A percentile compares a stretch with the other conserved stretches of the same genome.
Conservation (phyloP, 306 rosid genomes). For the Casuarina cunninghamiana region DNA sequence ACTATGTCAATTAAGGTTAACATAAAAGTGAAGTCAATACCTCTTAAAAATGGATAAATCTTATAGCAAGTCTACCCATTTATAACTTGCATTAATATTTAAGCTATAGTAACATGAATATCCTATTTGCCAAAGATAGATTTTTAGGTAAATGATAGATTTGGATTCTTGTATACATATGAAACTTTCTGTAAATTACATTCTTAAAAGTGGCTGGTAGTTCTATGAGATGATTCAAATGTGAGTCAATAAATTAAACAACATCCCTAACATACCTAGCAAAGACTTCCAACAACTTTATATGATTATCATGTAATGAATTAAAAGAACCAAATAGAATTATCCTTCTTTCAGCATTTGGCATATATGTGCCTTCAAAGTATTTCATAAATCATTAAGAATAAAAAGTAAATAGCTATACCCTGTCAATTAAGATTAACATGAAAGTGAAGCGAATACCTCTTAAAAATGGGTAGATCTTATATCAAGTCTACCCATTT, state of each 20-base stretch:
- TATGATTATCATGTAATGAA: slow-evolving; percentile 87
- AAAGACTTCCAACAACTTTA: slow-evolving; percentile 57
- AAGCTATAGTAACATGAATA: too few relatives aligned
- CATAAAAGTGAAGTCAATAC: slow-evolving; percentile 27
- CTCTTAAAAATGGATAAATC: slow-evolving; percentile 70
- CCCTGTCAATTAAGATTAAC: slow-evolving; percentile 21
- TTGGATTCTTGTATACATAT: not conserved
- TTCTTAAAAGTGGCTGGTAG: too few relatives aligned
- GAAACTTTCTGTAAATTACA: too few relatives aligned
- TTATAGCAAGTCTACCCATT: slow-evolving; percentile 76
- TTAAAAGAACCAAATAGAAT: slow-evolving; percentile 86
- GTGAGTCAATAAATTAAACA: slow-evolving; percentile 10
- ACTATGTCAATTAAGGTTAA: slow-evolving; percentile 8
- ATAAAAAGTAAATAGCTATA: not conserved
- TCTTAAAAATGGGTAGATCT: slow-evolving; percentile 68
- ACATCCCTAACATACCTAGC: slow-evolving; percentile 50
- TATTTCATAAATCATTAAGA: slow-evolving; percentile 3
- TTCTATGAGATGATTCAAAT: not conserved
- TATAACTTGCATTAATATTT: slow-evolving; percentile 55
- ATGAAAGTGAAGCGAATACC: slow-evolving; percentile 33
- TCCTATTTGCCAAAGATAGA: too few relatives aligned
- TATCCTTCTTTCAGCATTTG: slow-evolving; percentile 58
- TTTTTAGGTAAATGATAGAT: too few relatives aligned
- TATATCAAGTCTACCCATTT: slow-evolving; percentile 73
- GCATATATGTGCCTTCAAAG: slow-evolving; percentile 36